Evolutionary conservation across 2,329 filamentous ascomycete genomes (phyloP).

Genomic region (Cercospora sojina): DNA sequence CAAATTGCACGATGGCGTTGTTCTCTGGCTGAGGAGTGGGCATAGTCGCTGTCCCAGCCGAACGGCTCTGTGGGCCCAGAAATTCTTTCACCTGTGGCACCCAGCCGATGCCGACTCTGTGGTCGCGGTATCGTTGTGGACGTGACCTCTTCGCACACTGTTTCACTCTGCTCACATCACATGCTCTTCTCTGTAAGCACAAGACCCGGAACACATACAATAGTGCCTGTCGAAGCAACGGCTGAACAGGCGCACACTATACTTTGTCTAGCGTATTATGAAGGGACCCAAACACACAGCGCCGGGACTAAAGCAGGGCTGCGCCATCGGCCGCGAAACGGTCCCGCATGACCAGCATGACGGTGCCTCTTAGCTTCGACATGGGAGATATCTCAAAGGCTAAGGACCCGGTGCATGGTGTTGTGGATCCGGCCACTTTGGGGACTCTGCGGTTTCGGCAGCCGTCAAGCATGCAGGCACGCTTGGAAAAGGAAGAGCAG

Average conservation of each 20-base stretch:
- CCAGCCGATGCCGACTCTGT: not conserved
- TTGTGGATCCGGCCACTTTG: constrained; percentile 22
- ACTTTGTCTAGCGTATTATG: constrained; percentile 17
- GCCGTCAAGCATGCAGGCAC: constrained; percentile 16
- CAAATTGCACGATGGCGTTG: constrained; percentile 25
- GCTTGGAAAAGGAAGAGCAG: constrained; percentile 11
- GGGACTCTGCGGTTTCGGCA: constrained; percentile 17
- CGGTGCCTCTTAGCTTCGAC: constrained; percentile 23
- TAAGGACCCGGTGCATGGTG: constrained; percentile 21
- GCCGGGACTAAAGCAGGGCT: constrained; percentile 18
- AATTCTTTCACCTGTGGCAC: not conserved
- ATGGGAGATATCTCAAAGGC: constrained; percentile 20
- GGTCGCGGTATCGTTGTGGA: not conserved
- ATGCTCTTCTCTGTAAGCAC: not conserved
- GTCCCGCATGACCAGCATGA: constrained; percentile 24
- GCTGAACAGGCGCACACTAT: constrained; percentile 5
- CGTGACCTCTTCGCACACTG: not conserved
- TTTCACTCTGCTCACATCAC: not conserved
- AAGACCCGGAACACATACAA: not conserved
- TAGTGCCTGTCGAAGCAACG: not conserved
- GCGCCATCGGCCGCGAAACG: constrained; percentile 20
- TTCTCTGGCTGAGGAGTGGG: constrained; percentile 30
- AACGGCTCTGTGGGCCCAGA: not conserved
- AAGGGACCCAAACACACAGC: constrained; percentile 16
- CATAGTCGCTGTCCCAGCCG: not conserved